These are phyloP conservation scores for Teratosphaeria destructans DNA, from an alignment of 2,329 filamentous ascomycete genomes.

Conservation along the genomic window DNA sequence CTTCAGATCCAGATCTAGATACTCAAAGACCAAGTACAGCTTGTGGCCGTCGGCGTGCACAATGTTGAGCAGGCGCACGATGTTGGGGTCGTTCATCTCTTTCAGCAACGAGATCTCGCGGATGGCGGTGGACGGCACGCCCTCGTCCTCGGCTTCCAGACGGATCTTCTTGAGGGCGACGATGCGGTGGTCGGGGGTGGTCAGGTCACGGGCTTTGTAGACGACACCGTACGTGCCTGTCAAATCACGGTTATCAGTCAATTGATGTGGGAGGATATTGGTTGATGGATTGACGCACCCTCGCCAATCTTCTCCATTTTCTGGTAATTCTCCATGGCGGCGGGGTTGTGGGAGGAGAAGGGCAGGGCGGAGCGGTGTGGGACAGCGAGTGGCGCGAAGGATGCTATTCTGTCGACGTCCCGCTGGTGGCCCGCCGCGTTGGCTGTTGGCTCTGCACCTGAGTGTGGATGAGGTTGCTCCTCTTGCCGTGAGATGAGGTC, in stretches of 20 bases:
- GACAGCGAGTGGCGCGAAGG: slow-evolving; percentile 1
- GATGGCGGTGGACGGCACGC: slow-evolving; percentile 84
- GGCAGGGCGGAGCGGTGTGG: neutral
- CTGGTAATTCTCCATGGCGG: slow-evolving; percentile 82
- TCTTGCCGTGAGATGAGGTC: neutral
- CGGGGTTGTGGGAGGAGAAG: slow-evolving; percentile 1
- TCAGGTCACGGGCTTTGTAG: slow-evolving; percentile 84
- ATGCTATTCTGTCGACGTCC: slow-evolving; percentile 3
- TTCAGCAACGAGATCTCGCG: slow-evolving; percentile 90
- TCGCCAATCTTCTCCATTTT: slow-evolving; percentile 95
- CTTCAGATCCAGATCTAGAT: slow-evolving; percentile 82
- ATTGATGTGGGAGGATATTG: neutral
- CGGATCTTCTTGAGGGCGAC: slow-evolving; percentile 93
- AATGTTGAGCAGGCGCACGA: slow-evolving; percentile 80
- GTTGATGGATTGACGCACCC: slow-evolving; percentile 46
- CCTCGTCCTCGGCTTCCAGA: slow-evolving; percentile 89
- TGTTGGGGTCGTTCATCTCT: slow-evolving; percentile 87
- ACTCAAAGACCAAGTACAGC: slow-evolving; percentile 87
- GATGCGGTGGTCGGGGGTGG: slow-evolving; percentile 64
- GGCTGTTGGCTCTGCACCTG: neutral
- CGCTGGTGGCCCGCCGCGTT: neutral
- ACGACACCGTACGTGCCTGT: slow-evolving; percentile 88
- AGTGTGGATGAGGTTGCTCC: neutral
- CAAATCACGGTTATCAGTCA: neutral
- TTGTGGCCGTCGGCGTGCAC: slow-evolving; percentile 92